phyloP scores from a whole-genome alignment of 2,329 filamentous ascomycete genomes.

The Ophiostoma ips region DNA sequence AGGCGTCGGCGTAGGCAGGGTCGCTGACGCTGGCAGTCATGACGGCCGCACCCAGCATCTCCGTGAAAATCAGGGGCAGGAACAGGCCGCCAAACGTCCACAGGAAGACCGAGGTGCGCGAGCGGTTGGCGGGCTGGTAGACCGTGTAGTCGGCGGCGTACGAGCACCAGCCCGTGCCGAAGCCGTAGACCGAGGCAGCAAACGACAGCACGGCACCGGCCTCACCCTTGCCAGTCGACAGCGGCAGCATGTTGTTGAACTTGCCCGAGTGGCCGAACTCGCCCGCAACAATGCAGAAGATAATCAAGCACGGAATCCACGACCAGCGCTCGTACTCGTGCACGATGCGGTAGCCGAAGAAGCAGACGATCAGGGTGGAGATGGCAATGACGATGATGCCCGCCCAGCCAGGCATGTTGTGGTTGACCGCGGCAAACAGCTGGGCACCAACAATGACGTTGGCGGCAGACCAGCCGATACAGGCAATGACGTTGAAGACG shows the following conservation, averaged over 20 bases:
- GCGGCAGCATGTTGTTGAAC: slow-evolving; percentile 26
- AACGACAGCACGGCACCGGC: slow-evolving; percentile 45
- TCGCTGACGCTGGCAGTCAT: slow-evolving; percentile 48
- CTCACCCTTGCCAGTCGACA: slow-evolving; percentile 43
- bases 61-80: slow-evolving; percentile 57
- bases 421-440: slow-evolving; percentile 60
- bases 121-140: slow-evolving; percentile 34
- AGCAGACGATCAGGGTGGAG: slow-evolving; percentile 53
- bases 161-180: slow-evolving; percentile 54
- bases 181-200: slow-evolving; percentile 51
- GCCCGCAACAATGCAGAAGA: slow-evolving; percentile 34
- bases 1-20: slow-evolving; percentile 34
- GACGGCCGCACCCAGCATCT: slow-evolving; percentile 59
- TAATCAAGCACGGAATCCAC: slow-evolving; percentile 50
- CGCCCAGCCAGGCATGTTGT: slow-evolving; percentile 53
- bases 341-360: slow-evolving; percentile 63
- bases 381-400: slow-evolving; percentile 62
- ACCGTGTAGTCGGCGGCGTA: slow-evolving; percentile 42
- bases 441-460: slow-evolving; percentile 72
- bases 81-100: slow-evolving; percentile 57
- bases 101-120: slow-evolving; percentile 47
- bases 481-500: slow-evolving; percentile 56
- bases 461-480: slow-evolving; percentile 61
- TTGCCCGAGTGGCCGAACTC: slow-evolving; percentile 32
- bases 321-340: slow-evolving; percentile 64